phyloP scores from a whole-genome alignment of 306 rosid species.

The Pyrus bretschneideri region DNA sequence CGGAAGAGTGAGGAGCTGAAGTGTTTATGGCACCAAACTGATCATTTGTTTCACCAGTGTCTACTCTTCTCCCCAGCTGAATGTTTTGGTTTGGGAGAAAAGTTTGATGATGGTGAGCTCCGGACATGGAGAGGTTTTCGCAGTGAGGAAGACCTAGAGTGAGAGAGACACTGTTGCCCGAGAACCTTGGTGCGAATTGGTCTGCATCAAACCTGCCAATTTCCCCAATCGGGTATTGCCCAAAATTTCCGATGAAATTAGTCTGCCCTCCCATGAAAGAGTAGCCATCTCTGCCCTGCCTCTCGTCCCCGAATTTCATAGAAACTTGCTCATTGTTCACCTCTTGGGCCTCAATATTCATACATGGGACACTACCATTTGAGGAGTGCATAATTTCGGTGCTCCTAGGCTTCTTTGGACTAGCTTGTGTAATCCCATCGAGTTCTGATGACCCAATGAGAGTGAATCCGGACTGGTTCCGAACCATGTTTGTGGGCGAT shows the following conservation, averaged over 20 bases:
- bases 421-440: constrained; percentile 78
- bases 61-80: constrained; percentile 70
- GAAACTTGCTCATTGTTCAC: constrained; percentile 39
- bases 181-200: constrained; percentile 64
- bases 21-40: constrained; percentile 48
- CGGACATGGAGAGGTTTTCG: constrained; percentile 59
- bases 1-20: constrained; percentile 63
- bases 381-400: constrained; percentile 45
- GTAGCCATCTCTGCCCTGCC: constrained; percentile 71
- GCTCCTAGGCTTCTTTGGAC: constrained; percentile 74
- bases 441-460: constrained; percentile 80
- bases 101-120: constrained; percentile 43
- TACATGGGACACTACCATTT: constrained; percentile 28
- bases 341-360: constrained; percentile 46
- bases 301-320: constrained; percentile 55
- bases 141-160: constrained; percentile 93
- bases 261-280: constrained; percentile 71
- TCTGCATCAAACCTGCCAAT: constrained; percentile 75
- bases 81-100: constrained; percentile 68
- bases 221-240: constrained; percentile 85
- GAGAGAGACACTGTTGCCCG: constrained; percentile 83
- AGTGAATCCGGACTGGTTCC: constrained; percentile 59
- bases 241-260: constrained; percentile 70
- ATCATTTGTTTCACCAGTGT: constrained; percentile 57
- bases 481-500: constrained; percentile 39